Evolutionary conservation across 495 filamentous ascomycete genomes (phyloP), one percentile per base, ranked within the genome.

Genomic region (Neurospora sp.): DNA sequence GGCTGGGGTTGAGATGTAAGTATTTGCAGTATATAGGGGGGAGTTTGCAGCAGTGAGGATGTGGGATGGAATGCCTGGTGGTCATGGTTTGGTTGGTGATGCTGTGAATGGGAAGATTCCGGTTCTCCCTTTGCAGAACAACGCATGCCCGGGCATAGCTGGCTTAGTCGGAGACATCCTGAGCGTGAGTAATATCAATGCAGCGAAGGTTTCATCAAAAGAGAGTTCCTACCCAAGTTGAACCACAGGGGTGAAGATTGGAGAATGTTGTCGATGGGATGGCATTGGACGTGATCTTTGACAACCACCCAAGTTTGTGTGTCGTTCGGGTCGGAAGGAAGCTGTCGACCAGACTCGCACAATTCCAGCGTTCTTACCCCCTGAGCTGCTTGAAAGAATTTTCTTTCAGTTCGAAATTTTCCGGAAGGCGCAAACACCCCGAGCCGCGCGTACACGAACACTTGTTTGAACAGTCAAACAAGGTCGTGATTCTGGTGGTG

Each of bases 1-100:
- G 78, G 27, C 85, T 89, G 76, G 75, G 73, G 74, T 75, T 72
- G 35, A 84, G 87, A 47, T 91, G 90, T 78, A 59, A 77, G 16
- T 89, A 88, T 81, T 79, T 91, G 39, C 22, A 69, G 16, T 3
- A 7, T 31, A 65, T 65, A 8, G 45, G 40, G 16, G 27, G 2
- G 12, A 35, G 39, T 59, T 22, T 35, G 40, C 22, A 8, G 53
- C 53, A 65, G 3, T 65, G 27, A 65, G 27, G 14, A 18, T n/a
- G 41, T 37, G 41, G 12, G 45, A 53, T 53, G 45, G 35, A 37
- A 37, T 37, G 35, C 35, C 35, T 37, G 40, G 10, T 16, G 12
- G 40, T 4, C 40, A 42, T 42, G 40, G 40, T 16, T 42, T 31
- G 47, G 10, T 14, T 27, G 22, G 47, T 8, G 20, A 27, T 53